Conservation (phyloP, 78 protist genomes). For the Emiliania huxleyi region DNA sequence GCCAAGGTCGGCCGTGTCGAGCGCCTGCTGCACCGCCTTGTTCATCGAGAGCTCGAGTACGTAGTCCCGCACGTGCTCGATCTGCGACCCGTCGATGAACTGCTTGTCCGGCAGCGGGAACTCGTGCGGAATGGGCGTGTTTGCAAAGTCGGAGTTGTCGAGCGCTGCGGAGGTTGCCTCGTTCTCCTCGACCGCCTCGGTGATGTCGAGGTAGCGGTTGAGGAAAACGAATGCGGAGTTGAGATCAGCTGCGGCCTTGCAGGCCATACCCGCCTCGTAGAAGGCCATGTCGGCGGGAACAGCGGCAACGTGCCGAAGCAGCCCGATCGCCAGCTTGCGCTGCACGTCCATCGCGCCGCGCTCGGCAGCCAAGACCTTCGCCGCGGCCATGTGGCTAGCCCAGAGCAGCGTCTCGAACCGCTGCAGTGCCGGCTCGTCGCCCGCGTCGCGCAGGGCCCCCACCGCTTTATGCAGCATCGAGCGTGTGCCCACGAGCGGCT, state of each 20-base stretch:
- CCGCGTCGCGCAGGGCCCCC: background rate
- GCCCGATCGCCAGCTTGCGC: background rate
- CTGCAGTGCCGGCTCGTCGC: background rate
- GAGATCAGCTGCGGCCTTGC: background rate
- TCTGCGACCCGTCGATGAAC: background rate
- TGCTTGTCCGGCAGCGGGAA: constrained; percentile 31
- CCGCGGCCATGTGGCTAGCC: background rate
- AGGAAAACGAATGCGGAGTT: constrained; percentile 57
- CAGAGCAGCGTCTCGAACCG: constrained; percentile 24
- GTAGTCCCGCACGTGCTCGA: constrained; percentile 18
- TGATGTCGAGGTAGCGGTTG: constrained; percentile 70
- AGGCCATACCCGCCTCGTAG: constrained; percentile 76
- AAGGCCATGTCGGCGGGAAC: constrained; percentile 78
- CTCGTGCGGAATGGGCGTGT: constrained; percentile 69
- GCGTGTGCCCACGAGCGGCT: background rate
- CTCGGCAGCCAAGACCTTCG: background rate
- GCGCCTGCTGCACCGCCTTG: background rate
- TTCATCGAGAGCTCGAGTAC: constrained; percentile 15
- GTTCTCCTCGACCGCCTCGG: constrained; percentile 73
- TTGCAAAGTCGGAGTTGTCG: constrained; percentile 62
- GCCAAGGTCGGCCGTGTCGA: background rate
- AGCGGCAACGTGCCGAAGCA: background rate
- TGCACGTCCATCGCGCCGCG: background rate
- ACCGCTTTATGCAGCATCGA: background rate
- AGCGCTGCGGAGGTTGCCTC: background rate